A percentile compares a stretch with the other conserved stretches of the same genome.
Evolutionary conservation across 2,329 filamentous ascomycete species (phyloP).

Genomic region (Trichocomaceae sp.): DNA sequence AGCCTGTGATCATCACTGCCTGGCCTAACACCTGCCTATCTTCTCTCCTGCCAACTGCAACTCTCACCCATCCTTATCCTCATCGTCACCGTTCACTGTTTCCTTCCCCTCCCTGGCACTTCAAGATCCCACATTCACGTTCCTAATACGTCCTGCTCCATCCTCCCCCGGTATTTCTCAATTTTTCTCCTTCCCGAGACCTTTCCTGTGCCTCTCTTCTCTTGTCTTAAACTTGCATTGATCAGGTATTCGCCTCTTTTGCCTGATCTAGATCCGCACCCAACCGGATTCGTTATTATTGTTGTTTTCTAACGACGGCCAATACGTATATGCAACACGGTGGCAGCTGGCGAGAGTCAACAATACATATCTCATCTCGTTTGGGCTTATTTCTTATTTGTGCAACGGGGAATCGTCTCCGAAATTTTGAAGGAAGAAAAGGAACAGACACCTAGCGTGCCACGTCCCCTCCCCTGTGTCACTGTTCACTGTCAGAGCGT

Average conservation of each 20-base stretch:
- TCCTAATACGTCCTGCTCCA: background rate
- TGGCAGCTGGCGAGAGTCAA: background rate
- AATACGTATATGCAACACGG: background rate
- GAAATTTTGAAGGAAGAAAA: background rate
- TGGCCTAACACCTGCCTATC: too few relatives aligned
- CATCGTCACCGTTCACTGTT: background rate
- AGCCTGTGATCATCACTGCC: slow-evolving; percentile 3
- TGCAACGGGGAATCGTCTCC: background rate
- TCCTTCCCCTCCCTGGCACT: background rate
- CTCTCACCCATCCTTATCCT: background rate
- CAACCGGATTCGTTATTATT: background rate
- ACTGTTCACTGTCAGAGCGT: background rate
- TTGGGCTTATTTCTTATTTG: background rate
- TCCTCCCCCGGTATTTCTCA: background rate
- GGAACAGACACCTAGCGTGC: background rate
- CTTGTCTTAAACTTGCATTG: background rate
- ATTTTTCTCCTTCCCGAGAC: background rate
- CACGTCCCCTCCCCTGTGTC: background rate
- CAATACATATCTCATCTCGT: background rate
- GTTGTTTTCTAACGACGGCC: background rate
- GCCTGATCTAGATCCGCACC: background rate
- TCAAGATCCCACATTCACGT: background rate
- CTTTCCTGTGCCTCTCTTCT: background rate
- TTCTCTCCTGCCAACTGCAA: background rate
- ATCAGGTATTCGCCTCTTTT: background rate